Evolutionary conservation across 176 grass and related monocot species (phyloP).

Genomic region (Stipa capillata): DNA sequence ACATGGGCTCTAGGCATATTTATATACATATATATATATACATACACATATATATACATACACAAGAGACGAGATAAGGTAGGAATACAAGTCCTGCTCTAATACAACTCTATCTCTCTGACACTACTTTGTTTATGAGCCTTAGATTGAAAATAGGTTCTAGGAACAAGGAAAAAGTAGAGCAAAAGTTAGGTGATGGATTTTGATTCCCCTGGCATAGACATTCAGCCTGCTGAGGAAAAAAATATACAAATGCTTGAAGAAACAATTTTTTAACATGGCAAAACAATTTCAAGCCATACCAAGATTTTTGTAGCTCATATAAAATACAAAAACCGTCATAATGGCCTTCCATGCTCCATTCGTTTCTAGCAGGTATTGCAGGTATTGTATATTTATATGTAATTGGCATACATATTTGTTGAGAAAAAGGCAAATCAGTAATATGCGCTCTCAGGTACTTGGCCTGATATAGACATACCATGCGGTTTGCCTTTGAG

Average conservation of each 20-base stretch:
- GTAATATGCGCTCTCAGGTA: not conserved
- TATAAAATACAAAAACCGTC: conserved; percentile 42
- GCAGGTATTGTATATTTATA: not conserved
- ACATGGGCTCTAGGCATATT: too few relatives aligned
- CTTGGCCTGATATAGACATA: not conserved
- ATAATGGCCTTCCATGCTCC: conserved; percentile 16
- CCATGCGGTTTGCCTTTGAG: not conserved
- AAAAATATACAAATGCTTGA: conserved; percentile 46
- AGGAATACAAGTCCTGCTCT: too few relatives aligned
- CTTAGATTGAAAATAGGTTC: conserved; percentile 25
- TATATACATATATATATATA: too few relatives aligned
- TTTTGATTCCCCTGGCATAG: conserved; percentile 44
- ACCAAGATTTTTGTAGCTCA: conserved; percentile 64
- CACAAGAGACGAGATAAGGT: too few relatives aligned
- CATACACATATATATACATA: too few relatives aligned
- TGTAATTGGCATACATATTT: not conserved
- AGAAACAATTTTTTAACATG: conserved; percentile 67
- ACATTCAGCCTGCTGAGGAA: conserved; percentile 42
- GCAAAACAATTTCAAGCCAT: conserved; percentile 65
- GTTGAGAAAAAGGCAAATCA: not conserved
- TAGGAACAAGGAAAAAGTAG: conserved; percentile 21
- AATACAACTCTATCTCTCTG: too few relatives aligned
- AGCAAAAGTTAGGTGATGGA: conserved; percentile 25
- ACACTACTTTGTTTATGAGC: conserved; percentile 80
- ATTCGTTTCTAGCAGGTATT: conserved; percentile 2